Percentiles rank a stretch among this genome's conserved stretches.
Evolutionary conservation across 768 basidiomycete species (phyloP).

Genomic region (Lentinula boryana): DNA sequence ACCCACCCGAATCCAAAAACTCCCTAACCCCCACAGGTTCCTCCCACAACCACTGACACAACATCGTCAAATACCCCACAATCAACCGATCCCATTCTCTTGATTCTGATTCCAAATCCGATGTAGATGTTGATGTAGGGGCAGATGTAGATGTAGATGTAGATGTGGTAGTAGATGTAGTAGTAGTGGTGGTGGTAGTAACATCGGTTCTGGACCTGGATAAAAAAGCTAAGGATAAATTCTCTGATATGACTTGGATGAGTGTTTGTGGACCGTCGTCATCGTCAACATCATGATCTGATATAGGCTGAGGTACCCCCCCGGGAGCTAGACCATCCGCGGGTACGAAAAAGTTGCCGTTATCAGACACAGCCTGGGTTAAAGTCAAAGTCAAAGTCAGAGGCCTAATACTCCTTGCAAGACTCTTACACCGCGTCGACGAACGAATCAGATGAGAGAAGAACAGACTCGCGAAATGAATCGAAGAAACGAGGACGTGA

Average conservation of each 20-base stretch:
- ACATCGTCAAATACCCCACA: slow-evolving; percentile 75
- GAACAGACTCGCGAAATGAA: slow-evolving; percentile 70
- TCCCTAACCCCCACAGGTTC: slow-evolving; percentile 83
- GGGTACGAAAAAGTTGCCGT: slow-evolving; percentile 65
- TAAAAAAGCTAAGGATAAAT: slow-evolving; percentile 81
- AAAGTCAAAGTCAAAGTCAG: slow-evolving; percentile 28
- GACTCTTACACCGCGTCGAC: slow-evolving; percentile 55
- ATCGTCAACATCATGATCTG: slow-evolving; percentile 43
- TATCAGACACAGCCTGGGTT: slow-evolving; percentile 20
- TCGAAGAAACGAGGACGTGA: slow-evolving; percentile 50
- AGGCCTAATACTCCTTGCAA: slow-evolving; percentile 62
- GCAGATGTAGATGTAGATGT: too few species aligned
- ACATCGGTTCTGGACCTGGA: slow-evolving; percentile 63
- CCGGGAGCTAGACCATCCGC: slow-evolving; percentile 55
- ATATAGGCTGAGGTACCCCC: slow-evolving; percentile 22
- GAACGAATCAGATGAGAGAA: slow-evolving; percentile 75
- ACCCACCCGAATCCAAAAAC: slow-evolving; percentile 84
- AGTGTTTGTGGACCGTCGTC: slow-evolving; percentile 67
- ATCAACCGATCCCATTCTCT: slow-evolving; percentile 90
- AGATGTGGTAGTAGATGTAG: too few species aligned
- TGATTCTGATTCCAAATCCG: slow-evolving; percentile 67
- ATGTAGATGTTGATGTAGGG: too few species aligned
- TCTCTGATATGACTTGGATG: slow-evolving; percentile 83
- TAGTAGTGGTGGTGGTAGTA: too few species aligned
- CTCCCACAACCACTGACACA: slow-evolving; percentile 96